A percentile compares a stretch with the other conserved stretches of the same genome.
These are phyloP conservation scores for Chytriomyces sp. DNA, from an alignment of 192 early-diverging fungal genomes.

Conservation along the genomic window DNA sequence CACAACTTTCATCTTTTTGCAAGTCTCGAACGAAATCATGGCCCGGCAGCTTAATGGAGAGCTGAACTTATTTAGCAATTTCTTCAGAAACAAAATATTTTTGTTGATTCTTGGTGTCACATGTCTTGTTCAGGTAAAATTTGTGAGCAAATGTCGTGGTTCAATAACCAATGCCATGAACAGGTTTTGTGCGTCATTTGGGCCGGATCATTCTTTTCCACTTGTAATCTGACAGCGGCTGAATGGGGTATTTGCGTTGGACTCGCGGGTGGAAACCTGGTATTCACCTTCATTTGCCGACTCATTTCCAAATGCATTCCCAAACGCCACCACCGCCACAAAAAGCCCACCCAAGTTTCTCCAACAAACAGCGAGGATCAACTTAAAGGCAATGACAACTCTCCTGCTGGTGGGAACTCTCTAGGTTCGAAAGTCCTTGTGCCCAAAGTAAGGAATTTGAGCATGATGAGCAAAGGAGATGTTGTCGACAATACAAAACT, in stretches of 20 bases:
- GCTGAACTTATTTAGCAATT: constrained; percentile 53
- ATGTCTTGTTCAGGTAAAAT: constrained; percentile 48
- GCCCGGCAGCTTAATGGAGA: constrained; percentile 59
- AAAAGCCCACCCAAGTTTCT: neutral
- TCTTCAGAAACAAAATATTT: constrained; percentile 54
- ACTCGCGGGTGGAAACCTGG: constrained; percentile 42
- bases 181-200: constrained; percentile 43
- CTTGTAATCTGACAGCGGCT: constrained; percentile 27
- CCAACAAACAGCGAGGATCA: neutral
- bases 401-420: no score
- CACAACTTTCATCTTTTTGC: constrained; percentile 59
- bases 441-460: constrained; percentile 20
- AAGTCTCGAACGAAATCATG: constrained; percentile 53
- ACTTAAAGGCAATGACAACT: neutral
- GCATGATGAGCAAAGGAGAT: constrained; percentile 18
- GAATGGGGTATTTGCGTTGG: constrained; percentile 55
- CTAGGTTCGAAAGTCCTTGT: no score
- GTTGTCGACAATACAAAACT: neutral
- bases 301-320: constrained; percentile 31
- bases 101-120: constrained; percentile 48
- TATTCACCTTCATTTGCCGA: constrained; percentile 45
- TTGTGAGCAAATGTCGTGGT: neutral
- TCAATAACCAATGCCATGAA: neutral
- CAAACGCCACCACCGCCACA: constrained; percentile 11
- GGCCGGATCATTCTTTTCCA: constrained; percentile 41